Conservation (phyloP, 2,329 filamentous ascomycete species). For the Epichloe typhina region DNA sequence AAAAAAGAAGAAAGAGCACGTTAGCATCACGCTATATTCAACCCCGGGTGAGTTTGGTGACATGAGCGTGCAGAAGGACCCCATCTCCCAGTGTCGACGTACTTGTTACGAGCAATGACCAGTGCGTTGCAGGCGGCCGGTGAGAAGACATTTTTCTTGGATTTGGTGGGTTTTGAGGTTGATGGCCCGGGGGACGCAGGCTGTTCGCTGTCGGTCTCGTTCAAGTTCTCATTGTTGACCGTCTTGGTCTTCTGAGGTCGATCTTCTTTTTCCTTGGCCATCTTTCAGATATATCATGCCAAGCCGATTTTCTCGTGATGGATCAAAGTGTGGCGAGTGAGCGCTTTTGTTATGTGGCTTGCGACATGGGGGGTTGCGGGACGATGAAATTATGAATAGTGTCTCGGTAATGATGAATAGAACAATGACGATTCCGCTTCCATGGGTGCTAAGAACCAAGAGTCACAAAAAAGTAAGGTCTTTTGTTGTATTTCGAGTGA, state of each 20-base stretch:
- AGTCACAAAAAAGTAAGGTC: no score
- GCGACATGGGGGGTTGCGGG: background rate
- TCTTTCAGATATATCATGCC: background rate
- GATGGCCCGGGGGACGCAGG: background rate
- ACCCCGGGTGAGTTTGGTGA: no score
- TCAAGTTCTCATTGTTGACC: background rate
- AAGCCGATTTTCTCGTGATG: background rate
- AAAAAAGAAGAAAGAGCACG: rapidly evolving
- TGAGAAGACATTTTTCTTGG: background rate
- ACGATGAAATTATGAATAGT: background rate
- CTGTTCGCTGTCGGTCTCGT: background rate
- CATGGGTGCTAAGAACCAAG: no score
- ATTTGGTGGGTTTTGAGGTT: background rate
- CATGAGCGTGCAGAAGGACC: no score
- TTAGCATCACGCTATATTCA: background rate
- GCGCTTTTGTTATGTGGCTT: background rate
- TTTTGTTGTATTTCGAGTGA: background rate
- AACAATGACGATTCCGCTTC: no score
- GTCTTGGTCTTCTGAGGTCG: background rate
- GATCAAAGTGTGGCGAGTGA: background rate
- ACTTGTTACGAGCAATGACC: background rate
- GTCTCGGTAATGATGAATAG: background rate
- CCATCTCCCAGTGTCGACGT: background rate
- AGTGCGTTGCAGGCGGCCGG: background rate
- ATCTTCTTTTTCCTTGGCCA: background rate